These are phyloP conservation scores for Croton setiger DNA, from an alignment of 441 rosid genomes.

Conservation along the genomic window DNA sequence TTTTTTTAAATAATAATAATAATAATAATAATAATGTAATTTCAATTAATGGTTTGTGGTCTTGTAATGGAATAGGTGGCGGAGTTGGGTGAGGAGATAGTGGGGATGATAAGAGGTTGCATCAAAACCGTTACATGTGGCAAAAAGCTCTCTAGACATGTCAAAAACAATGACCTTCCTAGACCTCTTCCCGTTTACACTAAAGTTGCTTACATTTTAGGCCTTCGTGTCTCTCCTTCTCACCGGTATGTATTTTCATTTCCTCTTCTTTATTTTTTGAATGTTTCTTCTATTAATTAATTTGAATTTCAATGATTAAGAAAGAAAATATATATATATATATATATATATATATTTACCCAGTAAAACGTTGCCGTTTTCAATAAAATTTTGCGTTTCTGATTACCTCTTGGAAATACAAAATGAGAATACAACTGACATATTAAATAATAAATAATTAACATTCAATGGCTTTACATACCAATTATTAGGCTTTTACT, in stretches of 20 bases:
- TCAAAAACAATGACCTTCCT: constrained; percentile 25
- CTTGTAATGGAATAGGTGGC: constrained; percentile 58
- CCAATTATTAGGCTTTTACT: constrained; percentile 9
- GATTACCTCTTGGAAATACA: neutral
- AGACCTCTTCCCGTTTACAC: constrained; percentile 63
- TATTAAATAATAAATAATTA: neutral
- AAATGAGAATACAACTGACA: neutral
- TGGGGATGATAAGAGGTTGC: constrained; percentile 93
- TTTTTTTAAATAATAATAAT: too few relatives aligned
- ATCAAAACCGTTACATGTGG: constrained; percentile 95
- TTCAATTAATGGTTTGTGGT: neutral
- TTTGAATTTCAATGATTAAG: too few relatives aligned
- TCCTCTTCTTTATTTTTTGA: neutral
- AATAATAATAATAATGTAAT: too few relatives aligned
- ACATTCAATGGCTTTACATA: neutral
- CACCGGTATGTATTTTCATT: constrained; percentile 46
- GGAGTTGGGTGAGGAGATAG: constrained; percentile 69
- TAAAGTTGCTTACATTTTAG: constrained; percentile 83
- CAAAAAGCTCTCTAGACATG: constrained; percentile 38
- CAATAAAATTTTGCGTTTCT: neutral
- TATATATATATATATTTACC: too few relatives aligned
- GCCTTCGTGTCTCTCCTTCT: constrained; percentile 89
- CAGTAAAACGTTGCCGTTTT: constrained; percentile 13
- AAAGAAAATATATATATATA: too few relatives aligned
- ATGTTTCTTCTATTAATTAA: neutral